Evolutionary conservation across 1,284 basidiomycete species (phyloP).

Genomic region (Cerrena zonata): DNA sequence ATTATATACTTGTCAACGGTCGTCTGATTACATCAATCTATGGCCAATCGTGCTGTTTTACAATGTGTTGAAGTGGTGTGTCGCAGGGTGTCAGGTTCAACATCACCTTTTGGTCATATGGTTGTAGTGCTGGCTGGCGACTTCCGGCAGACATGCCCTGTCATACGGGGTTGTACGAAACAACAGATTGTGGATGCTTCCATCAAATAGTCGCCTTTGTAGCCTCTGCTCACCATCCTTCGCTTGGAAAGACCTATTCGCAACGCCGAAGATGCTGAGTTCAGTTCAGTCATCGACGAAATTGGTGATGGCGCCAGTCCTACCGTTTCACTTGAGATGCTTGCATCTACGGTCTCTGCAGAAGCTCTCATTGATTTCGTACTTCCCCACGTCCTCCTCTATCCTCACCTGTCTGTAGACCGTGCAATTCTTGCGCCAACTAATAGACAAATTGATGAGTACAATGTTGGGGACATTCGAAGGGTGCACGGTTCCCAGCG

Average conservation of each 20-base stretch:
- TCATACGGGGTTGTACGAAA: constrained; percentile 26
- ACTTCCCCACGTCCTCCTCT: constrained; percentile 27
- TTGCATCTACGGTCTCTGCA: constrained; percentile 5
- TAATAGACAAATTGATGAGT: constrained; percentile 32
- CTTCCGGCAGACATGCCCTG: constrained; percentile 36
- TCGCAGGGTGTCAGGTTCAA: neutral
- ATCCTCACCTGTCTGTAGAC: constrained; percentile 24
- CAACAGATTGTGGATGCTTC: constrained; percentile 30
- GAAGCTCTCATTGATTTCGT: constrained; percentile 31
- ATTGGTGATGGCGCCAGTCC: constrained; percentile 34
- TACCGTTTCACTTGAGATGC: constrained; percentile 21
- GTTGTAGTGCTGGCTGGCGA: constrained; percentile 32
- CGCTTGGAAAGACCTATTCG: constrained; percentile 31
- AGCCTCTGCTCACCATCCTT: constrained; percentile 24
- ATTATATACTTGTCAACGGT: too few relatives aligned
- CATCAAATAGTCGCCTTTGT: constrained; percentile 32
- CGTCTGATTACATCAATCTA: constrained; percentile 36
- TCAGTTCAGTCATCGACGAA: constrained; percentile 32
- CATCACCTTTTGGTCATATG: constrained; percentile 34
- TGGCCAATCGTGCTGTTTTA: constrained; percentile 32
- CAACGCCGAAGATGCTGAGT: constrained; percentile 32
- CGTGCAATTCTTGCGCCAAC: constrained; percentile 34
- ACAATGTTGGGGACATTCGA: constrained; percentile 29
- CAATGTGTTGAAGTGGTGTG: constrained; percentile 37
- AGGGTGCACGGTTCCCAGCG: constrained; percentile 20